A percentile compares a stretch with the other conserved stretches of the same genome.
Evolutionary conservation across 805 yeast species (phyloP).

Genomic region (Priceomyces haplophilus): DNA sequence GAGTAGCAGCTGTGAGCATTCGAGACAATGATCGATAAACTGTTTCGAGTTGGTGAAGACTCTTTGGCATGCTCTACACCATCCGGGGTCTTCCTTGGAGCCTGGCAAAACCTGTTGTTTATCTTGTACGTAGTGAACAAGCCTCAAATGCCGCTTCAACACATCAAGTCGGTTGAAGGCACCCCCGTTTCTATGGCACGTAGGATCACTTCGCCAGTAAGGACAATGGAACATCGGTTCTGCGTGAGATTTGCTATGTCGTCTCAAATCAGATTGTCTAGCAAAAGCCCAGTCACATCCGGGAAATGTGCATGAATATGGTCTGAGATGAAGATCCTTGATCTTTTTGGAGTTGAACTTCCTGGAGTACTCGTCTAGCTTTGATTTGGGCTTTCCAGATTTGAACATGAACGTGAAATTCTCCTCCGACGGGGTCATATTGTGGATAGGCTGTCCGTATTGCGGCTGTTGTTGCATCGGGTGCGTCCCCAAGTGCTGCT

Average conservation of each 20-base stretch:
- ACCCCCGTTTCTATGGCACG: slow-evolving; percentile 76
- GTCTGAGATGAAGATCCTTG: slow-evolving; percentile 20
- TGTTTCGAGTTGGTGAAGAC: slow-evolving; percentile 52
- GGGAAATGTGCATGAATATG: slow-evolving; percentile 38
- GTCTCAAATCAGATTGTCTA: slow-evolving; percentile 63
- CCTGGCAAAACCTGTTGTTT: slow-evolving; percentile 26
- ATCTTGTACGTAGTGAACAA: slow-evolving; percentile 64
- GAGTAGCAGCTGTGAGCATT: slow-evolving; percentile 46
- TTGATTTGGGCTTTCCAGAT: slow-evolving; percentile 12
- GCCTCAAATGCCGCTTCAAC: slow-evolving; percentile 63
- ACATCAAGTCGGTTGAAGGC: slow-evolving; percentile 74
- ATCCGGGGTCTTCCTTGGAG: slow-evolving; percentile 54
- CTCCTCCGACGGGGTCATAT: slow-evolving; percentile 4
- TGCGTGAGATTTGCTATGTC: slow-evolving; percentile 65
- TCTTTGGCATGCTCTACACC: slow-evolving; percentile 63
- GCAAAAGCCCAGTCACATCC: slow-evolving; percentile 69
- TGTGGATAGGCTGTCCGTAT: background rate
- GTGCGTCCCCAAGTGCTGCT: background rate
- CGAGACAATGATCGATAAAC: slow-evolving; percentile 63
- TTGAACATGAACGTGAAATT: slow-evolving; percentile 7
- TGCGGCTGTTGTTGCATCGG: slow-evolving; percentile 1
- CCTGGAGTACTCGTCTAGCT: slow-evolving; percentile 7
- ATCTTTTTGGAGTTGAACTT: slow-evolving; percentile 8
- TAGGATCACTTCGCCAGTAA: slow-evolving; percentile 62
- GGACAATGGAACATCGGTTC: slow-evolving; percentile 71